A percentile compares a stretch with the other conserved stretches of the same genome.
These are phyloP conservation scores for Blastobotrys illinoisensis DNA, from an alignment of 1,139 yeast species.

Conservation along the genomic window DNA sequence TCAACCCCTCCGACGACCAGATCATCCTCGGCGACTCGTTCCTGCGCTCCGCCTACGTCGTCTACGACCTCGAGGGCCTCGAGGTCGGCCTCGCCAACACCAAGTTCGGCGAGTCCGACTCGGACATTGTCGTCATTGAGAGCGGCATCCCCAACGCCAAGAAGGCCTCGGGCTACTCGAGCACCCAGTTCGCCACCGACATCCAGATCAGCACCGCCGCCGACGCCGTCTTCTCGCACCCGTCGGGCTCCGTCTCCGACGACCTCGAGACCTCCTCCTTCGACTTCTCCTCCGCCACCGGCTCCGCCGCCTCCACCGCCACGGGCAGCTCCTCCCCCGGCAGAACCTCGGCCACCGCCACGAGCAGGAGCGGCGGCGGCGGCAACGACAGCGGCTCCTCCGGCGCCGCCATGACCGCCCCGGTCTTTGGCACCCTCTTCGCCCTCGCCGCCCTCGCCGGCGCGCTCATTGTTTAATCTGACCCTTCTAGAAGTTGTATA, in stretches of 20 bases:
- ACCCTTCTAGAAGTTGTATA: background rate
- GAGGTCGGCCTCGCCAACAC: constrained; percentile 68
- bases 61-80: constrained; percentile 59
- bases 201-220: background rate
- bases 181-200: constrained; percentile 11
- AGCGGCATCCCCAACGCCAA: constrained; percentile 27
- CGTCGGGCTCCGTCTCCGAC: background rate
- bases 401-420: background rate
- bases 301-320: background rate
- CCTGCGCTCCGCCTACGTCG: constrained; percentile 60
- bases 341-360: background rate
- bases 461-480: background rate
- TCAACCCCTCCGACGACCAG: constrained; percentile 52
- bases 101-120: constrained; percentile 18
- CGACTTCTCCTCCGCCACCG: background rate
- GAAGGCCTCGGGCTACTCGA: constrained; percentile 23
- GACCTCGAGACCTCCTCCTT: constrained; percentile 1
- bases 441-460: background rate
- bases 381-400: background rate
- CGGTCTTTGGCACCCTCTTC: background rate
- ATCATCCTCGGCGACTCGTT: constrained; percentile 59
- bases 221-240: background rate
- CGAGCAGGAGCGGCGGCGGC: background rate
- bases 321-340: background rate
- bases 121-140: constrained; percentile 23